Base-by-base conservation (phyloP, 2,329 filamentous ascomycete genomes). In the Macrophomina tecta region DNA sequence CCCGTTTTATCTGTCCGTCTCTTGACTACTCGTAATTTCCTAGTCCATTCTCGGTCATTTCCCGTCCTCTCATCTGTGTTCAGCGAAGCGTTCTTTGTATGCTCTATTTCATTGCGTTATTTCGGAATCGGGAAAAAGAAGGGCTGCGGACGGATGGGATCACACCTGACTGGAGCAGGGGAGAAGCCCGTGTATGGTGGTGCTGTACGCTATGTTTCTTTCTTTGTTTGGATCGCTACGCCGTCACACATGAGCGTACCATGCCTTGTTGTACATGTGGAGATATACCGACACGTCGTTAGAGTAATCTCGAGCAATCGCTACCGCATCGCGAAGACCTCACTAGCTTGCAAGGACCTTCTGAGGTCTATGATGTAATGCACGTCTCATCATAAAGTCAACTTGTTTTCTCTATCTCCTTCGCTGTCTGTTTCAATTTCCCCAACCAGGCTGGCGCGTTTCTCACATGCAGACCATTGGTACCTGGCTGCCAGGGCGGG, bases 261-360 rank as follows among this genome's bases (percentile, higher is more conserved):
- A n/a, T 42, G 28, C 30, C 49, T 34, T 34, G 40, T 60, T 48
- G 58, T 62, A 62, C 32, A 62, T 49, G 58, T 16, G 32, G 58
- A 62, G 58, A 62, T 62, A 62, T 30, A 62, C 58, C 58, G 3
- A 62, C 58, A 23, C 30, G 58, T 62, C 45, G 42, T 62, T 62
- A 62, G 58, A 62, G 58, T 46, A 62, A 49, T 49, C 58, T 62
- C 42, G 58, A 62, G 58, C 58, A 62, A 62, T 62, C 58, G 58
- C 30, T 62, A 62, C 58, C 32, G 45, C 45, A 32, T 62, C 28
- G 18, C 55, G 8, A 38, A 60, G 18, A 28, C 34, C 46, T 46
- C 34, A 36, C n/a, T 49, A 16, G n/a, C 16, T 62, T 62, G 58
- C 58, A 28, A 62, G 30, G n/a, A 62, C 36, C 28, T 48, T 38